phyloP scores from a whole-genome alignment of 768 basidiomycete species.

The Mycena polygramma region DNA sequence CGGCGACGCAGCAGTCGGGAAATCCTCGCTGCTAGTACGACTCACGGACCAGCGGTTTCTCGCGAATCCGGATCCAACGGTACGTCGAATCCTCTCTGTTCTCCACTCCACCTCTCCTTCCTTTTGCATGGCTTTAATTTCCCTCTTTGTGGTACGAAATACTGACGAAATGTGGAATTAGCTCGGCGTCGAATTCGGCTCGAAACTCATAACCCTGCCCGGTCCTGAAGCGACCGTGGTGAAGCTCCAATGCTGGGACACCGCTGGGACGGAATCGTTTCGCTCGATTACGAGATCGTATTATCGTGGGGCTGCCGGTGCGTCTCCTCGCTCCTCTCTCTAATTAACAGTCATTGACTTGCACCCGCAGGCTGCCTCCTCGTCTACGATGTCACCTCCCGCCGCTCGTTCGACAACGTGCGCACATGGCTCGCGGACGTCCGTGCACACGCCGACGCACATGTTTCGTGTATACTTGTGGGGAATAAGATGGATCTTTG shows the following conservation, averaged over 20 bases:
- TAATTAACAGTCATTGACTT: too few species aligned
- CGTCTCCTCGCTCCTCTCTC: too few species aligned
- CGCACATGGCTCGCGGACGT: constrained; percentile 90
- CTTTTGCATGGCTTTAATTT: too few species aligned
- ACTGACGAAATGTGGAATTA: too few species aligned
- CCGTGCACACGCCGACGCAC: constrained; percentile 87
- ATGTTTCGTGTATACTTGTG: constrained; percentile 90
- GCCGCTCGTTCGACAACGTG: constrained; percentile 75
- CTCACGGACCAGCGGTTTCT: constrained; percentile 95
- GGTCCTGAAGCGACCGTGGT: too few species aligned
- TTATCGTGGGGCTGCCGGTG: constrained; percentile 83
- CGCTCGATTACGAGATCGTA: constrained; percentile 90
- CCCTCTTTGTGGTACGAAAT: too few species aligned
- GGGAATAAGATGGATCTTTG: constrained; percentile 92
- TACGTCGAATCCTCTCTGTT: too few species aligned
- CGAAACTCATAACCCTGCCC: too few species aligned
- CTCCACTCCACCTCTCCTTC: constrained; percentile 88
- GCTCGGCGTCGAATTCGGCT: too few species aligned
- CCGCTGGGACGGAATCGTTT: constrained; percentile 91
- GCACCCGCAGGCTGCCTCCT: constrained; percentile 62
- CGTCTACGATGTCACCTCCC: too few species aligned
- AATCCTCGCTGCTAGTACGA: constrained; percentile 89
- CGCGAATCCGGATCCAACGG: too few species aligned
- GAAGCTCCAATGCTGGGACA: constrained; percentile 97
- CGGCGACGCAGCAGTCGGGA: constrained; percentile 66